phyloP scores from a whole-genome alignment of 1,284 basidiomycete genomes.

The Meripilus lineatus region DNA sequence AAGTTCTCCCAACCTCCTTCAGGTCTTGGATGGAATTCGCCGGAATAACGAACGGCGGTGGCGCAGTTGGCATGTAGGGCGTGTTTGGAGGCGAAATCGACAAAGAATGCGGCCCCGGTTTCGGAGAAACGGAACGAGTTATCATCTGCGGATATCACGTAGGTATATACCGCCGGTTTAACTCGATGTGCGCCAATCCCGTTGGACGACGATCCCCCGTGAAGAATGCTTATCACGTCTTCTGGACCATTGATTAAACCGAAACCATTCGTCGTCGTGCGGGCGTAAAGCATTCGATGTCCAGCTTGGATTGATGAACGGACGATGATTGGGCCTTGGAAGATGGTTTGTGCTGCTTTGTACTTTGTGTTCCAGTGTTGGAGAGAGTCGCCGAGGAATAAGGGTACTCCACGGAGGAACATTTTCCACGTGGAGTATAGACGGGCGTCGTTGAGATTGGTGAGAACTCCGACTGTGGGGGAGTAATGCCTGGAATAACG shows the following conservation, averaged over 20 bases:
- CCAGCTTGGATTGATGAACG: conserved; percentile 65
- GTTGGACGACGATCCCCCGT: conserved; percentile 31
- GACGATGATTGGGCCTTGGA: conserved; percentile 58
- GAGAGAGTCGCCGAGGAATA: conserved; percentile 53
- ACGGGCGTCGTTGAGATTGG: conserved; percentile 54
- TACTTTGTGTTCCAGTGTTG: conserved; percentile 66
- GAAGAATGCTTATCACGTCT: conserved; percentile 48
- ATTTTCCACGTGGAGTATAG: conserved; percentile 82
- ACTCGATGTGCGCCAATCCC: conserved; percentile 48
- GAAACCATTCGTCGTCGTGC: conserved; percentile 56
- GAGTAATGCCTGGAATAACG: conserved; percentile 67
- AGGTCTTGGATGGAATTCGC: conserved; percentile 76
- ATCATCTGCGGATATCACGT: conserved; percentile 66
- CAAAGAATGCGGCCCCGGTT: conserved; percentile 76
- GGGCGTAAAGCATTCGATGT: conserved; percentile 70
- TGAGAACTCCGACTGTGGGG: conserved; percentile 58
- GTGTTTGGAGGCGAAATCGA: conserved; percentile 74
- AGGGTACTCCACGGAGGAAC: conserved; percentile 54
- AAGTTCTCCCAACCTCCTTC: conserved; percentile 63
- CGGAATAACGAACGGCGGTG: conserved; percentile 57
- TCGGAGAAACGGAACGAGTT: conserved; percentile 73
- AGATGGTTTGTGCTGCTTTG: conserved; percentile 66
- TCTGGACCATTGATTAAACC: conserved; percentile 46
- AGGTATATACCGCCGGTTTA: conserved; percentile 76
- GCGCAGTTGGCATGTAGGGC: conserved; percentile 39